phyloP scores from a whole-genome alignment of 2,329 filamentous ascomycete species.

The Aspergillus quadricinctus region DNA sequence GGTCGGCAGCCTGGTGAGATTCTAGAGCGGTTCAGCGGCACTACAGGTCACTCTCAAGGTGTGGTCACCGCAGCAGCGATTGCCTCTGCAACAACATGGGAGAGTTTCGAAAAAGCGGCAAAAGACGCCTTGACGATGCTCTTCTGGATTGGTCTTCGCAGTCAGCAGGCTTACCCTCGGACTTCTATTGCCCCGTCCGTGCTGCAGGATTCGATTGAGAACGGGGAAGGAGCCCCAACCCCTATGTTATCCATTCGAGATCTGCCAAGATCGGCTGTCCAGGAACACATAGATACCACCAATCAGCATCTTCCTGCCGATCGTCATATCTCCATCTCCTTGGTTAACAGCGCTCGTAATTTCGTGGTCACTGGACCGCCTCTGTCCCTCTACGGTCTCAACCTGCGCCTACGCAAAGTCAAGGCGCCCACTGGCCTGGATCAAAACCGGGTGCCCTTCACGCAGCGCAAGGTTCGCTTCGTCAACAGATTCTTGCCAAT shows the following conservation, averaged over 20 bases:
- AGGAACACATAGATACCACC: slow-evolving; percentile 94
- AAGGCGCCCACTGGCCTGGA: slow-evolving; percentile 97
- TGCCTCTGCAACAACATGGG: slow-evolving; percentile 87
- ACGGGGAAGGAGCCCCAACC: slow-evolving; percentile 91
- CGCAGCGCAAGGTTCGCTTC: slow-evolving; percentile 92
- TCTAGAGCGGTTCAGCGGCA: slow-evolving; percentile 76
- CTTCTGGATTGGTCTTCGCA: slow-evolving; percentile 97
- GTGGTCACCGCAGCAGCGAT: slow-evolving; percentile 90
- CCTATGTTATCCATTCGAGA: slow-evolving; percentile 98
- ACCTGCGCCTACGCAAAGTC: slow-evolving; percentile 89
- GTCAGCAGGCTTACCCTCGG: slow-evolving; percentile 93
- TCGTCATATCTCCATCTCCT: slow-evolving; percentile 88
- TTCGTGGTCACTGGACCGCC: slow-evolving; percentile 95
- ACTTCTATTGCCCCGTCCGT: slow-evolving; percentile 89
- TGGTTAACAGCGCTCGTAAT: slow-evolving; percentile 95
- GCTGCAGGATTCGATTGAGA: slow-evolving; percentile 86
- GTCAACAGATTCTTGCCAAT: slow-evolving; percentile 96
- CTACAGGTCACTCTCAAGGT: slow-evolving; percentile 95
- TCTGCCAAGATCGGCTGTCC: slow-evolving; percentile 78
- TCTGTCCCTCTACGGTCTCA: slow-evolving; percentile 92
- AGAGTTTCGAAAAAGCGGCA: slow-evolving; percentile 77
- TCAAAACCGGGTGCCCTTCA: slow-evolving; percentile 90
- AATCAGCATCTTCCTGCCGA: slow-evolving; percentile 93
- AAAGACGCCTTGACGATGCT: slow-evolving; percentile 82
- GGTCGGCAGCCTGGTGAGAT: slow-evolving; percentile 86